Conservation (phyloP, 1,284 basidiomycete species). For the Ceratobasidium sp. region DNA sequence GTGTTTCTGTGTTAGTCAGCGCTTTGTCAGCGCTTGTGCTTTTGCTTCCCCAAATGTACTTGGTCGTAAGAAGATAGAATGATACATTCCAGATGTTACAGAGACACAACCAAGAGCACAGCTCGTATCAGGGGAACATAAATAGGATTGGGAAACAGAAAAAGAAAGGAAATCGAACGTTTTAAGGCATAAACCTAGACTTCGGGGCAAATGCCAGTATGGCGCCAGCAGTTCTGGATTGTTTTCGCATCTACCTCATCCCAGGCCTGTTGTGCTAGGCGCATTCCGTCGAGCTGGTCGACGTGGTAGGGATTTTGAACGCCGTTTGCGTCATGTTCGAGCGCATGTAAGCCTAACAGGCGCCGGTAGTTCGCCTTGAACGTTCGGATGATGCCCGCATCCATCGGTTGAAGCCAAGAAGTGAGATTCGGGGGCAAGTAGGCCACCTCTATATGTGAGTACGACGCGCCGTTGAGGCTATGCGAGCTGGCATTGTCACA, state of each 20-base stretch:
- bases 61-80: background rate
- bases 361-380: too few species aligned
- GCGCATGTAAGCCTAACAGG: too few species aligned
- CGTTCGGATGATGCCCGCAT: too few species aligned
- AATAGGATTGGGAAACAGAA: background rate
- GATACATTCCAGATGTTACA: background rate
- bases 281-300: slow-evolving; percentile 48
- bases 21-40: slow-evolving; percentile 21
- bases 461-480: too few species aligned
- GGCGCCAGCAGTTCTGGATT: slow-evolving; percentile 51
- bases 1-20: slow-evolving; percentile 7
- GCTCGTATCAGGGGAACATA: background rate
- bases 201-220: slow-evolving; percentile 45
- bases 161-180: background rate
- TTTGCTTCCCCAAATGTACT: background rate
- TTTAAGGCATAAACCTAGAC: background rate
- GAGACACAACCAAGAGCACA: background rate
- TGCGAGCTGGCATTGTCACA: too few species aligned
- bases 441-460: too few species aligned
- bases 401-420: too few species aligned
- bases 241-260: slow-evolving; percentile 45
- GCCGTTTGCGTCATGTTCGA: slow-evolving; percentile 49
- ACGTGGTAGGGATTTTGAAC: slow-evolving; percentile 52
- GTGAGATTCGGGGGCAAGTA: too few species aligned
- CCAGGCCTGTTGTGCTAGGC: slow-evolving; percentile 51